A percentile compares a stretch with the other conserved stretches of the same genome.
phyloP scores from a whole-genome alignment of 306 rosid species.

The Luffa acutangula region DNA sequence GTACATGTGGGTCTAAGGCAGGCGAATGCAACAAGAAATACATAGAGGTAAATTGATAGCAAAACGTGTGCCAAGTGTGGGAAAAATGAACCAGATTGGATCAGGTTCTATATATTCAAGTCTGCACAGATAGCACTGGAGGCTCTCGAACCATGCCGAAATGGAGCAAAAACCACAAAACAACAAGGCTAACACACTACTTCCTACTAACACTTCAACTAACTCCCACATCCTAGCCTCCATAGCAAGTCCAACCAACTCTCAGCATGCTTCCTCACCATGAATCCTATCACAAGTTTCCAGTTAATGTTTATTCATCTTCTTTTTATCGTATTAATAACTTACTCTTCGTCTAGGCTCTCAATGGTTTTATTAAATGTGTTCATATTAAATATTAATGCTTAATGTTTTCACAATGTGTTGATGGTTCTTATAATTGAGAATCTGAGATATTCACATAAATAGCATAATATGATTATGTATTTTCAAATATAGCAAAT shows the following conservation, averaged over 20 bases:
- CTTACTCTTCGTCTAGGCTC: background rate
- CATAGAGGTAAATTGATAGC: background rate
- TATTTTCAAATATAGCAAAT: too few species aligned
- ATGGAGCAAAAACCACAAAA: background rate
- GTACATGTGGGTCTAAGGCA: background rate
- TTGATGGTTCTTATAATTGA: too few species aligned
- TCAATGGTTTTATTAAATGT: too few species aligned
- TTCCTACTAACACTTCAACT: background rate
- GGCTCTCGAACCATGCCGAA: background rate
- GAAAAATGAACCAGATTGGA: background rate
- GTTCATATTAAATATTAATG: too few species aligned
- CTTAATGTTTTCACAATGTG: too few species aligned
- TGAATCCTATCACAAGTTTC: background rate
- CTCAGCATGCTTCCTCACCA: background rate
- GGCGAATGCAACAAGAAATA: background rate
- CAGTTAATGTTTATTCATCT: background rate
- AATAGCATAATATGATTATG: too few species aligned
- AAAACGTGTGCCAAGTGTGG: background rate
- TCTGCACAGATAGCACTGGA: background rate
- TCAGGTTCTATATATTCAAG: too few species aligned
- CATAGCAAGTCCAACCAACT: background rate
- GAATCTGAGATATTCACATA: too few species aligned
- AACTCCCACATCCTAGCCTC: background rate
- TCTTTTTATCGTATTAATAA: background rate
- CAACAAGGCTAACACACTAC: background rate